Percentiles rank a stretch among this genome's conserved stretches.
Conservation (phyloP, 2,329 filamentous ascomycete genomes). For the Calonectria leucothoes region DNA sequence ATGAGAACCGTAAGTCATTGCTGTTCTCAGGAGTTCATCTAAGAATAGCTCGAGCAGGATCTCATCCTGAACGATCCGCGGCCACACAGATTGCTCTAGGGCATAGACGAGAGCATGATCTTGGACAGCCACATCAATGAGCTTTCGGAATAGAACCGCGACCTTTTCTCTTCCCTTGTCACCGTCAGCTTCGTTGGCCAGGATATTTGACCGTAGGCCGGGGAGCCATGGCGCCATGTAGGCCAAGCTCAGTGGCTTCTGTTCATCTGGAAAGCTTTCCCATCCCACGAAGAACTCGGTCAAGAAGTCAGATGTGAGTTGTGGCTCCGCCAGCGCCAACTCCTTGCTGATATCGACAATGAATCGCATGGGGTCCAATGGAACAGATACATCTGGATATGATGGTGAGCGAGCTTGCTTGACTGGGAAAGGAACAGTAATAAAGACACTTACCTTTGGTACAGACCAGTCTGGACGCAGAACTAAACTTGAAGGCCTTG, state of each 20-base stretch:
- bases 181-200: constrained; percentile 69
- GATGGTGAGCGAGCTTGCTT: not conserved
- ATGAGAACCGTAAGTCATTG: constrained; percentile 66
- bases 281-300: constrained; percentile 81
- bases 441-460: constrained; percentile 62
- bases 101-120: constrained; percentile 70
- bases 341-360: constrained; percentile 74
- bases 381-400: constrained; percentile 69
- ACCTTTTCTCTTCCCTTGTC: constrained; percentile 76
- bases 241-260: constrained; percentile 73
- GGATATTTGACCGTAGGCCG: constrained; percentile 68
- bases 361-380: constrained; percentile 71
- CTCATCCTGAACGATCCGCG: constrained; percentile 72
- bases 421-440: not conserved
- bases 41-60: constrained; percentile 74
- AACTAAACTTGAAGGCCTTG: constrained; percentile 74
- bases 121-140: constrained; percentile 73
- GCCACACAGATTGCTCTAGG: constrained; percentile 76
- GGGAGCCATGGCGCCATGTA: constrained; percentile 79
- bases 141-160: constrained; percentile 71
- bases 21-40: constrained; percentile 74
- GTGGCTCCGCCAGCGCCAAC: constrained; percentile 72
- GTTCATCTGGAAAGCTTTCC: constrained; percentile 76
- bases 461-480: constrained; percentile 70
- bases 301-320: constrained; percentile 75